Evolutionary conservation across 345 rosid genomes (phyloP).

Genomic region (Gynandropsis gynandra): DNA sequence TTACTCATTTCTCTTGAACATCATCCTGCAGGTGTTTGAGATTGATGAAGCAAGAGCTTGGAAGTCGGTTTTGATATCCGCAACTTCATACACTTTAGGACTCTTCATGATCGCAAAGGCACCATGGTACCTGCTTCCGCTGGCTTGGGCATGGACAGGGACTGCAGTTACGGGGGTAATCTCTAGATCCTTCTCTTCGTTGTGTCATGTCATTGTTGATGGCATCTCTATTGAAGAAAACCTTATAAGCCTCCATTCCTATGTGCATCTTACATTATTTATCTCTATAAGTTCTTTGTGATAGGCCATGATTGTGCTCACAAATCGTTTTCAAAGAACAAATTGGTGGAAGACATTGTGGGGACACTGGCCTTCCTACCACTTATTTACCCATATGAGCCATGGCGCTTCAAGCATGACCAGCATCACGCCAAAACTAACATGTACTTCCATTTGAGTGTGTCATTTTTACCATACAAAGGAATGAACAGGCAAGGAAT

Average conservation of each 20-base stretch:
- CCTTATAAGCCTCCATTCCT: too few relatives aligned
- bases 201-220: too few relatives aligned
- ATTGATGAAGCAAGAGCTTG: constrained; percentile 77
- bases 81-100: constrained; percentile 72
- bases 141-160: constrained; percentile 98
- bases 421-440: constrained; percentile 95
- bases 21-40: constrained; percentile 62
- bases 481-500: not conserved
- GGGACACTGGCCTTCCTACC: constrained; percentile 92
- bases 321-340: constrained; percentile 85
- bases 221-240: too few relatives aligned
- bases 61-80: constrained; percentile 74
- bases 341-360: constrained; percentile 81
- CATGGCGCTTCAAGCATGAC: constrained; percentile 96
- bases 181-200: too few relatives aligned
- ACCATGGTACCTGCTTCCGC: constrained; percentile 90
- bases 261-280: constrained; percentile 1
- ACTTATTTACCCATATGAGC: constrained; percentile 85
- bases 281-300: constrained; percentile 68
- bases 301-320: constrained; percentile 99
- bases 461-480: not conserved
- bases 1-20: not conserved
- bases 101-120: constrained; percentile 76
- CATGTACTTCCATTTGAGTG: constrained; percentile 40
- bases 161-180: constrained; percentile 84